These are phyloP conservation scores for Aspergillus steynii DNA, from an alignment of 495 filamentous ascomycete species.

Conservation along the genomic window DNA sequence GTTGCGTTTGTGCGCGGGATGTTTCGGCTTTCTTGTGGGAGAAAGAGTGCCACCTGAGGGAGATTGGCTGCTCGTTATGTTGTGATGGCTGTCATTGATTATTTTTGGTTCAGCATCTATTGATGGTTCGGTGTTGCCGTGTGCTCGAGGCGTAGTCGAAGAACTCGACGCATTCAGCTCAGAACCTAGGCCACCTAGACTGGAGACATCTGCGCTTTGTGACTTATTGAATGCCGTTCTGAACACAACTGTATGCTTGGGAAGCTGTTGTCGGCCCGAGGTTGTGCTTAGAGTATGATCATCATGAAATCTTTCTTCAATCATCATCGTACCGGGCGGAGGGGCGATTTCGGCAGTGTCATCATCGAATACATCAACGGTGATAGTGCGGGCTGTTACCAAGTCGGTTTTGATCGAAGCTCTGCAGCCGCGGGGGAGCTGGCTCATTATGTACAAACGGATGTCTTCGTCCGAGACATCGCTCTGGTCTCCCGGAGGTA, in stretches of 20 bases:
- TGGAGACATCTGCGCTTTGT: slow-evolving; percentile 37
- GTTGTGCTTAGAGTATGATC: slow-evolving; percentile 25
- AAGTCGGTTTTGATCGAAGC: slow-evolving; percentile 67
- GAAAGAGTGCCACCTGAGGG: background rate
- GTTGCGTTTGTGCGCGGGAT: background rate
- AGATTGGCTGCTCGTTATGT: background rate
- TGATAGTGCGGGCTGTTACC: slow-evolving; percentile 67
- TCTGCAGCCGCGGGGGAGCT: slow-evolving; percentile 44
- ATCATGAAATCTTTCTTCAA: slow-evolving; percentile 56
- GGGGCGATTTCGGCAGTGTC: slow-evolving; percentile 58
- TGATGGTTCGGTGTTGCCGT: background rate
- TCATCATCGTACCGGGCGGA: slow-evolving; percentile 65
- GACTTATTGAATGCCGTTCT: slow-evolving; percentile 46
- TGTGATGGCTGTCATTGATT: background rate
- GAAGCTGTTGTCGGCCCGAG: slow-evolving; percentile 23
- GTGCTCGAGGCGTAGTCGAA: background rate
- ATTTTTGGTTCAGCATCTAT: background rate
- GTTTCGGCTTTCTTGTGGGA: background rate
- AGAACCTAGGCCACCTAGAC: background rate
- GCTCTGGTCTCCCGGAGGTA: slow-evolving; percentile 34
- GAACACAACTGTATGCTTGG: slow-evolving; percentile 47
- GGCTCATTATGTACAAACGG: slow-evolving; percentile 45
- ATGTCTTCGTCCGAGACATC: slow-evolving; percentile 47
- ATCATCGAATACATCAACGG: slow-evolving; percentile 68
- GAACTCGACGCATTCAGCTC: background rate